Base-by-base conservation (phyloP, 257 asterid species). In the Solanum stenotomum region DNA sequence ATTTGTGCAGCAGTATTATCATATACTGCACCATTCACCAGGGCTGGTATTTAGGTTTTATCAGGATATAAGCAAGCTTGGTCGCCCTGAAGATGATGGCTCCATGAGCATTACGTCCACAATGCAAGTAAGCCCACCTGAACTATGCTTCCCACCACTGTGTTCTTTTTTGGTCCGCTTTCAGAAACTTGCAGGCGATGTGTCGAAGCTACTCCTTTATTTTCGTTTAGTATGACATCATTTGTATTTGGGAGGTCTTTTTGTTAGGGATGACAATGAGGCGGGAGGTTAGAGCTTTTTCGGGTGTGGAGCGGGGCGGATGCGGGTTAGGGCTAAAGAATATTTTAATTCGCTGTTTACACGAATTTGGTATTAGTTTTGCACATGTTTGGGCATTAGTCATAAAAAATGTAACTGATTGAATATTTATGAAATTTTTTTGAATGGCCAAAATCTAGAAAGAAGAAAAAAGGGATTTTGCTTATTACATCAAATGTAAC, bases 1-100 rank as follows among this genome's bases (percentile, higher is more conserved):
- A 2, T 95, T 95, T 59, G 98, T 90, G 87, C 91, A 92, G 91
- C 98, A 95, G 93, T 95, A 95, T 87, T 95, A 95, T 89, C 93
- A 91, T 63, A 90, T 94, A 87, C 93, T 95, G 90, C 93, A 91
- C 88, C 92, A 89, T 44, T 94, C 96, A 8, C 98, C 98, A 14
- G 93, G 83, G 68, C 91, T 92, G 6, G 98, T 91, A 84, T 89
- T 90, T 86, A 89, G 92, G 82, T 95, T 95, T 89, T 95, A 94
- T 89, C 95, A 94, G 91, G 98, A 95, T 72, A 84, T 63, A 49
- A 95, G 98, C 87, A 91, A 87, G 91, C 90, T 95, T 56, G 98
- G 97, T 78, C 94, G 95, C 33, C 95, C 96, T 6, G 95, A 92
- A 87, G 92, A 82, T 65, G 95, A 95, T 90, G 95, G 98, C 70